Evolutionary conservation across 306 rosid species (phyloP).

Genomic region (Alnus glutinosa): DNA sequence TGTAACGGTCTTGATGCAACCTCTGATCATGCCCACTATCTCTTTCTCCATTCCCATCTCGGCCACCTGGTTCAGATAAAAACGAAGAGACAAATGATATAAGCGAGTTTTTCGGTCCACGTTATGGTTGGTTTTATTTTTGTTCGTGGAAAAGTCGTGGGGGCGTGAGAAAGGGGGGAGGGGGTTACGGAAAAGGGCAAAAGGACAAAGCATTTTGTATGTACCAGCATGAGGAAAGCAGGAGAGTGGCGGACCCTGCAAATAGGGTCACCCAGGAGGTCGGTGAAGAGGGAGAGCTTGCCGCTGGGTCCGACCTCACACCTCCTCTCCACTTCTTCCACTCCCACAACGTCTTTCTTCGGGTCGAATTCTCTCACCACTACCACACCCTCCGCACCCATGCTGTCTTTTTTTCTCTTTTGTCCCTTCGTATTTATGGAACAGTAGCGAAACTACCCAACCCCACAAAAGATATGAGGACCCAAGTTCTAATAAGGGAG

Average conservation of each 20-base stretch:
- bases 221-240: slow-evolving; percentile 88
- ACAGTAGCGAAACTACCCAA: background rate
- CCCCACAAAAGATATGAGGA: background rate
- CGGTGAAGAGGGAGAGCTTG: slow-evolving; percentile 72
- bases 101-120: no score
- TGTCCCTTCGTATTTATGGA: background rate
- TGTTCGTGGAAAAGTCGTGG: background rate
- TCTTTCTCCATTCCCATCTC: slow-evolving; percentile 58
- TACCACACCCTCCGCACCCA: slow-evolving; percentile 17
- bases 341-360: slow-evolving; percentile 43
- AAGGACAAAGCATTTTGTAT: background rate
- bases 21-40: slow-evolving; percentile 88
- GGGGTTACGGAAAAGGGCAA: slow-evolving; percentile 1
- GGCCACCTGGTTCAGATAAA: slow-evolving; percentile 59
- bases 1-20: slow-evolving; percentile 90
- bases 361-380: slow-evolving; percentile 61
- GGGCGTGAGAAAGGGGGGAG: background rate
- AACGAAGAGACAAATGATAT: background rate
- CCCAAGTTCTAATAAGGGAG: background rate
- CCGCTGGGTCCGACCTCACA: slow-evolving; percentile 87
- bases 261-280: slow-evolving; percentile 89
- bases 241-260: slow-evolving; percentile 98
- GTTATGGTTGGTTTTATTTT: background rate
- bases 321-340: slow-evolving; percentile 71
- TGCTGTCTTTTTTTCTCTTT: background rate